Evolutionary conservation across 148 eudicot genomes (phyloP).

Genomic region (Rhododendron griersonianum): DNA sequence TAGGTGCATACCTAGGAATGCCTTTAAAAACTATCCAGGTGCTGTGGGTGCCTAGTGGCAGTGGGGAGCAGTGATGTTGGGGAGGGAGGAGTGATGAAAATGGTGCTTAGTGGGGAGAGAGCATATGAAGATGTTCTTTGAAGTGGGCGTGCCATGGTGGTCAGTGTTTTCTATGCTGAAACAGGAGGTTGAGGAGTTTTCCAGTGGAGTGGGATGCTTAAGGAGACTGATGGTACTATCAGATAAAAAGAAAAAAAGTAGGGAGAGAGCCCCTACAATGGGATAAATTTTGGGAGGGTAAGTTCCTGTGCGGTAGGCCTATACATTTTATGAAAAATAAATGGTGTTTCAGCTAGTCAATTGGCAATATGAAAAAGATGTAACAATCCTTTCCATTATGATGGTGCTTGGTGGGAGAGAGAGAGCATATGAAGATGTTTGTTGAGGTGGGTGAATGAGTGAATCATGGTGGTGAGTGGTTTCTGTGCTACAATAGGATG

Average conservation of each 20-base stretch:
- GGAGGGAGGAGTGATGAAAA: not conserved
- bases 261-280: not conserved
- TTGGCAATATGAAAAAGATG: not conserved
- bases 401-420: not conserved
- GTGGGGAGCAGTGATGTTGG: not conserved
- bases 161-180: not conserved
- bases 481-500: not conserved
- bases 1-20: not conserved
- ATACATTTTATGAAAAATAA: not conserved
- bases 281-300: too few relatives aligned
- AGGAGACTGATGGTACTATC: not conserved
- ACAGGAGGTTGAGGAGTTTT: not conserved
- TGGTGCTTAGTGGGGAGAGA: not conserved
- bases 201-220: not conserved
- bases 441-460: not conserved
- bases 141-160: not conserved
- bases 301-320: too few relatives aligned
- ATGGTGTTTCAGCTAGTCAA: not conserved
- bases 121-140: not conserved
- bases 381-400: not conserved
- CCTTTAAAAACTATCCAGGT: not conserved
- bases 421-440: not conserved
- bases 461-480: not conserved
- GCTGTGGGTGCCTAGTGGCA: not conserved
- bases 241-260: too few relatives aligned